Evolutionary conservation across 345 rosid genomes (phyloP).

Genomic region (Iberis pinnata): DNA sequence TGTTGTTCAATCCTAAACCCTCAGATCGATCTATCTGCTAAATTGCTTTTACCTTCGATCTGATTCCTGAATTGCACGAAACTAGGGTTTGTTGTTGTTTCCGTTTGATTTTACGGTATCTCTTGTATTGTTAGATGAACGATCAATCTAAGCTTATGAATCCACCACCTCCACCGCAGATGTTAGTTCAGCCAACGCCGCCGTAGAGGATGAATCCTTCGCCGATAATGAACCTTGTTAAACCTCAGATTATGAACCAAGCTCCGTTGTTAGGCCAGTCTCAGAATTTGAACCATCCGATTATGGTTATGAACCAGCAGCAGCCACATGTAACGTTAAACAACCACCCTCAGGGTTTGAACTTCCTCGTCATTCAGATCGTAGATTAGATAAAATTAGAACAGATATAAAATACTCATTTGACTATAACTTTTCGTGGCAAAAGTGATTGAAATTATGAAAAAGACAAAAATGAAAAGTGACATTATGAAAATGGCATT

Average conservation of each 20-base stretch:
- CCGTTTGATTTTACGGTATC: background rate
- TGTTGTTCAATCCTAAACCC: background rate
- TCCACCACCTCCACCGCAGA: constrained; percentile 38
- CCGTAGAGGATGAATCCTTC: constrained; percentile 31
- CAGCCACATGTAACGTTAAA: background rate
- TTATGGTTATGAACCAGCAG: constrained; percentile 35
- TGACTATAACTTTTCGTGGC: no score
- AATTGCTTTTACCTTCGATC: constrained; percentile 2
- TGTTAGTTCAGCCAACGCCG: constrained; percentile 35
- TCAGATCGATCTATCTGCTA: constrained; percentile 21
- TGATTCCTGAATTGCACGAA: constrained; percentile 1
- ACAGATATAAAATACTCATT: no score
- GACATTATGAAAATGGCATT: no score
- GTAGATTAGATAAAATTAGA: no score
- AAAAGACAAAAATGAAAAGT: no score
- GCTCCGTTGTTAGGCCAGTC: constrained; percentile 38
- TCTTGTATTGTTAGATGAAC: constrained; percentile 37
- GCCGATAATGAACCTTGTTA: constrained; percentile 38
- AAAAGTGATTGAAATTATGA: no score
- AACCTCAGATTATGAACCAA: constrained; percentile 39
- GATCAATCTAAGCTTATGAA: constrained; percentile 48
- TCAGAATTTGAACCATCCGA: constrained; percentile 30
- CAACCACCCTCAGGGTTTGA: constrained; percentile 41
- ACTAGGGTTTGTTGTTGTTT: constrained; percentile 20
- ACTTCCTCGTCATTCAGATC: no score